Base-by-base conservation (phyloP, 371 early-diverging fungal species). In the Haplosporangium sp. region DNA sequence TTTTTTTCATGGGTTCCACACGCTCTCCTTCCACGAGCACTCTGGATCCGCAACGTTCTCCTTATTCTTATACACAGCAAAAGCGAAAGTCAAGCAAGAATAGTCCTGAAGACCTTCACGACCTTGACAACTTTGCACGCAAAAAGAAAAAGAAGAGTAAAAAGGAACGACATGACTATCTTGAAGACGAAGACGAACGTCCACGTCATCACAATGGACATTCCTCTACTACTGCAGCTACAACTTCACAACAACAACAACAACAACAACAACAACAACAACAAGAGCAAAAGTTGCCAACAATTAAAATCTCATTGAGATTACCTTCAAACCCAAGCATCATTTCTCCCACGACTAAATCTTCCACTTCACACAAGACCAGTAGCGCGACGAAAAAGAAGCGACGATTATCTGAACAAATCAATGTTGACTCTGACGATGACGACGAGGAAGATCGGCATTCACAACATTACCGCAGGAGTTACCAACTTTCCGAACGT, bases 251-350 rank as follows among this genome's bases (percentile, higher is more conserved):
- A 19, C 65, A 60, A 19, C 65, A 57, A 38, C 71, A 62, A 17
- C 69, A 72, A 3, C n/a, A n/a, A n/a, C n/a, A n/a, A 20, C 63
- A 60, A 19, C 65, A 60, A 19, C 65, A 57, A 38, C 71, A 62
- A 17, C 69, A 72, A 3, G 34, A 34, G 7, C 65, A 60, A n/a
- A 81, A 74, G 42, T 59, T 81, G 0, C 81, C 81, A 6, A 71
- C 63, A 3, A 74, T 81, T 63, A 81, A 81, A 72, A 74, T 81
- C 57, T 81, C 81, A 20, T 35, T 81, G 69, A 71, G 60, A 35
- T 62, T 81, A 35, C 75, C 75, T 42, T 42, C 75, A 4, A 56
- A 57, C 8, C 69, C 77, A 19, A 47, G 69, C 11, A 69, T 71
- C 47, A 40, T 67, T 15, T 56, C 71, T 39, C 52, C 52, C 17